A percentile compares a stretch with the other conserved stretches of the same genome.
phyloP scores from a whole-genome alignment of 2,329 filamentous ascomycete genomes.

The Phoma sp. region DNA sequence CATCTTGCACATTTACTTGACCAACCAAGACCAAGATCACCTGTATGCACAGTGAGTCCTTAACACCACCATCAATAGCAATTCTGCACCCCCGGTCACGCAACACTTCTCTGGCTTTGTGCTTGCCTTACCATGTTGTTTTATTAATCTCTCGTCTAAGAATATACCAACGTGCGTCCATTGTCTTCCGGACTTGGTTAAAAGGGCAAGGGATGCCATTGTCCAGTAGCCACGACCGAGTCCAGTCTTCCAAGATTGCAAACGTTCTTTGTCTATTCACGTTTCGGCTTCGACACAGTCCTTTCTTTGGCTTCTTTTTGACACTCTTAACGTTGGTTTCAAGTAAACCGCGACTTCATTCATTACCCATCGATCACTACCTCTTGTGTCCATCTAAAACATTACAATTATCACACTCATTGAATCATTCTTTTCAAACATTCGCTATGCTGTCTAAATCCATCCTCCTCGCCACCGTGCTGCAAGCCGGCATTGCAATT shows the following conservation, averaged over 20 bases:
- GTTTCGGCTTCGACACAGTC: background rate
- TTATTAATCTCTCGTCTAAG: background rate
- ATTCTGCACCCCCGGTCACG: constrained; percentile 16
- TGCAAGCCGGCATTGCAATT: constrained; percentile 27
- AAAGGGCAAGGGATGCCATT: background rate
- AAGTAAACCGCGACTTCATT: background rate
- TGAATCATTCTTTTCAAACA: background rate
- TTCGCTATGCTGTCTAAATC: constrained; percentile 29
- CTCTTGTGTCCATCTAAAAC: background rate
- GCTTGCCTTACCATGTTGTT: background rate
- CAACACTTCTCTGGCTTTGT: constrained; percentile 7
- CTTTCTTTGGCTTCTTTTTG: background rate
- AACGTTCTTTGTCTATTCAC: background rate
- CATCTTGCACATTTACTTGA: background rate
- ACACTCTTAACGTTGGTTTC: background rate
- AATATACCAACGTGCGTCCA: background rate
- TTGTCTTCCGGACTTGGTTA: background rate
- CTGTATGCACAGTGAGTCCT: constrained; percentile 5
- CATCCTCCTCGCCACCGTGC: constrained; percentile 22
- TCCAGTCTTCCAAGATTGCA: background rate
- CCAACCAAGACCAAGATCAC: constrained; percentile 19
- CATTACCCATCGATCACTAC: background rate
- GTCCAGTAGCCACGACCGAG: background rate
- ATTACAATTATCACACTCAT: background rate
- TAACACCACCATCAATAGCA: constrained; percentile 8